Conservation (phyloP, 2,329 filamentous ascomycete genomes). For the Stromatinia cepivora region DNA sequence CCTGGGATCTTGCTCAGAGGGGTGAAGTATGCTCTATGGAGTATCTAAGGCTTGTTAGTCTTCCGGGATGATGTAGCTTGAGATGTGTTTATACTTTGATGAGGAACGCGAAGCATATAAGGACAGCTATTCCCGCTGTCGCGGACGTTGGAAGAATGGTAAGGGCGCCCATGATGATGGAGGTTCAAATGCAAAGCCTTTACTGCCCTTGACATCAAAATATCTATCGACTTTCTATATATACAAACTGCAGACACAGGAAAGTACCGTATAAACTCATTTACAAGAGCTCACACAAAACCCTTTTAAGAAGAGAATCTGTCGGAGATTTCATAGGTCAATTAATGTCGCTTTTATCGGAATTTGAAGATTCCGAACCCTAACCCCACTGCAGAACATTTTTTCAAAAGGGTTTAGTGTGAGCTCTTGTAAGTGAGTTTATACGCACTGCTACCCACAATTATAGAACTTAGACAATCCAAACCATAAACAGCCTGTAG, state of each 20-base stretch:
- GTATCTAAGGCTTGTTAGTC: background rate
- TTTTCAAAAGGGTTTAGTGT: no score
- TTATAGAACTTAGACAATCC: no score
- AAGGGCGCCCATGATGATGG: background rate
- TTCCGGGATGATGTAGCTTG: background rate
- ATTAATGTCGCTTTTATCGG: no score
- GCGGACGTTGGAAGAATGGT: no score
- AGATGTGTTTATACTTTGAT: background rate
- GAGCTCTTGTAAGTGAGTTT: no score
- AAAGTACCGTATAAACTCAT: background rate
- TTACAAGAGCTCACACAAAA: background rate
- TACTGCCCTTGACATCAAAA: background rate
- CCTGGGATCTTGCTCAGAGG: slow-evolving; percentile 9
- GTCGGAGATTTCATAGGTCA: no score
- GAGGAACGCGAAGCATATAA: background rate
- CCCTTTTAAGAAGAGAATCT: background rate
- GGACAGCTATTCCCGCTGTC: background rate
- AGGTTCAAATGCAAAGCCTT: background rate
- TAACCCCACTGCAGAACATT: no score
- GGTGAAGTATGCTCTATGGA: slow-evolving; percentile 4
- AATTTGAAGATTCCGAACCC: no score
- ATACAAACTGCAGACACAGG: background rate
- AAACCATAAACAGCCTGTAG: no score
- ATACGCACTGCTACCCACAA: no score
- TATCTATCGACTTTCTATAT: background rate